phyloP scores from a whole-genome alignment of 2,329 filamentous ascomycete genomes.

The Tolypocladium tundrense region DNA sequence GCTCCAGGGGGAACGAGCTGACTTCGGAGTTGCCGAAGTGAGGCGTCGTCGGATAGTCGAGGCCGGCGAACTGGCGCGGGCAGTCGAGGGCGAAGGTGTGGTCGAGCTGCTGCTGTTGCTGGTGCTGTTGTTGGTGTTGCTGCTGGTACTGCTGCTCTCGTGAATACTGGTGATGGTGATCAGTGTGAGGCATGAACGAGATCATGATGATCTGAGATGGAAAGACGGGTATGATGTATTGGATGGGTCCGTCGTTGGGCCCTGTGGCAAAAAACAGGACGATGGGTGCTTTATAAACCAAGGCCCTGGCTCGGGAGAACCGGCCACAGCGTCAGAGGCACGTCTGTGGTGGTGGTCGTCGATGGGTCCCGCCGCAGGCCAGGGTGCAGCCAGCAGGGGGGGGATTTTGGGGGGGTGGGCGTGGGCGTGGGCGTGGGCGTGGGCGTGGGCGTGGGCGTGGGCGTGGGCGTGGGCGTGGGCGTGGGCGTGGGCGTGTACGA shows the following conservation, averaged over 20 bases:
- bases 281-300: constrained; percentile 1
- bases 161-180: background rate
- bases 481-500: no score
- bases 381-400: background rate
- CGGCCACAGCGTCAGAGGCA: constrained; percentile 2
- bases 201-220: constrained; percentile 1
- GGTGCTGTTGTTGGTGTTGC: background rate
- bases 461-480: no score
- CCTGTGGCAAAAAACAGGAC: constrained; percentile 1
- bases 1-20: constrained; percentile 7
- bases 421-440: background rate
- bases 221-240: background rate
- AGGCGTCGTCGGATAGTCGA: background rate
- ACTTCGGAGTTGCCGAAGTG: background rate
- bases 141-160: background rate
- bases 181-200: background rate
- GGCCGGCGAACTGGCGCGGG: background rate
- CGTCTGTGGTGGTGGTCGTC: background rate
- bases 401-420: no score
- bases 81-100: background rate
- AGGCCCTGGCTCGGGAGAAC: background rate
- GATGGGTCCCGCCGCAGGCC: background rate
- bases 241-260: background rate
- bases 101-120: background rate
- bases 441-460: no score